phyloP scores from a whole-genome alignment of 108 stramenopile genomes.

The Skeletonema menzelii region DNA sequence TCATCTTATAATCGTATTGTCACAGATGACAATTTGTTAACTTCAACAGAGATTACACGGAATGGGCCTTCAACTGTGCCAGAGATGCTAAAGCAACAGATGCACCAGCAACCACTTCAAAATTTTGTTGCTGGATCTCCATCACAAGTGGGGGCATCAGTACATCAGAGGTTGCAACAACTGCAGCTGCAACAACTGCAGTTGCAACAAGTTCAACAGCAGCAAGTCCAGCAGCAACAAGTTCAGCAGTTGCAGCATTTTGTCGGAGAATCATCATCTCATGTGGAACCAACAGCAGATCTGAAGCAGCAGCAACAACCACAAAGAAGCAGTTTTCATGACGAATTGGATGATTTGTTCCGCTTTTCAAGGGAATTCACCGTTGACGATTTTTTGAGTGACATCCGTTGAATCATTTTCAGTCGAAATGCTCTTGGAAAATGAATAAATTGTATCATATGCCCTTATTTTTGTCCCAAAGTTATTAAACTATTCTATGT shows the following conservation, averaged over 20 bases:
- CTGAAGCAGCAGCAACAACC: background rate
- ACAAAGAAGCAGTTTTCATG: constrained; percentile 1
- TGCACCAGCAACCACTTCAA: constrained; percentile 19
- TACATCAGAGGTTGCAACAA: constrained; percentile 7
- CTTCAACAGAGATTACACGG: background rate
- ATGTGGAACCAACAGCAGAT: background rate
- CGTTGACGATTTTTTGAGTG: background rate
- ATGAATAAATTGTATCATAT: background rate
- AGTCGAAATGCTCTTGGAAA: background rate
- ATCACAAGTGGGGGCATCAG: background rate
- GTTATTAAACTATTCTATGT: background rate
- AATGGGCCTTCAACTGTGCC: background rate
- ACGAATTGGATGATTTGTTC: background rate
- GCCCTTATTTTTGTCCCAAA: background rate
- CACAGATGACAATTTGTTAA: background rate
- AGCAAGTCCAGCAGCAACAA: background rate
- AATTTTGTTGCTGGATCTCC: background rate
- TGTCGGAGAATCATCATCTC: constrained; percentile 4
- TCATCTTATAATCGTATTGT: background rate
- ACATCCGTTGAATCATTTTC: background rate
- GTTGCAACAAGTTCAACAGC: constrained; percentile 22
- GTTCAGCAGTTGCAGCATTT: constrained; percentile 1
- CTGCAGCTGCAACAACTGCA: constrained; percentile 3
- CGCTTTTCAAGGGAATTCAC: background rate
- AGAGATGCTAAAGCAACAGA: constrained; percentile 5